Evolutionary conservation across 805 yeast genomes (phyloP), one percentile per base, ranked within the genome.

Genomic region (Phaffomyces opuntiae): DNA sequence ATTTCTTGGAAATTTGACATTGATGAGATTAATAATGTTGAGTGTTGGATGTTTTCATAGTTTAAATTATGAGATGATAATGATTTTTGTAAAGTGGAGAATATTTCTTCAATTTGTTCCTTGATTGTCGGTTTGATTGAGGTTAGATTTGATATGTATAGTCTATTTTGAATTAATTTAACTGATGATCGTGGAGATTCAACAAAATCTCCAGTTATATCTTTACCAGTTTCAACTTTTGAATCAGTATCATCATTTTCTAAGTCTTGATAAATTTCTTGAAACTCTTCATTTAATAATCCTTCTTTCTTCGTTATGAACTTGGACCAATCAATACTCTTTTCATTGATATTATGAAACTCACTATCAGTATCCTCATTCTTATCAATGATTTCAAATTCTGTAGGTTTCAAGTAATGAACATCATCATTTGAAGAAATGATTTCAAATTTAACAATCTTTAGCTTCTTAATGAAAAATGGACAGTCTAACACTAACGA

Each of bases 401-500:
- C 36, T 39, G 69, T 60, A 40, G 86, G 61, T 39, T 70, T 73
- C 51, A 86, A 66, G 54, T 83, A 87, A 54, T 77, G 79, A 0
- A 89, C 96, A 49, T 83, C 90, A 55, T 79, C 89, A 43, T 68
- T 72, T 3, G 52, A 48, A 0, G 52, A 55, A 13, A 52, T 49
- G 49, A 40, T 51, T 31, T 57, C 53, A 14, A 48, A 44, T 13
- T 49, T 35, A 11, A 52, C 49, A 31, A 60, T 48, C 36, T 48
- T 44, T n/a, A 72, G 46, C 35, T 77, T 80, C 39, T 75, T 68
- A 31, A 66, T 67, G 66, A 91, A 93, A 49, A 87, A 82, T 0
- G 96, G 95, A 1, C 95, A 87, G 63, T 93, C 96, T 27, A 93
- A 69, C 3, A 91, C 98, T 53, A 91, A 68, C 0, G 96, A 83